Evolutionary conservation across 2,329 filamentous ascomycete genomes (phyloP), one percentile per base, ranked within the genome.

Genomic region (Aspergillus pseudoglaucus): DNA sequence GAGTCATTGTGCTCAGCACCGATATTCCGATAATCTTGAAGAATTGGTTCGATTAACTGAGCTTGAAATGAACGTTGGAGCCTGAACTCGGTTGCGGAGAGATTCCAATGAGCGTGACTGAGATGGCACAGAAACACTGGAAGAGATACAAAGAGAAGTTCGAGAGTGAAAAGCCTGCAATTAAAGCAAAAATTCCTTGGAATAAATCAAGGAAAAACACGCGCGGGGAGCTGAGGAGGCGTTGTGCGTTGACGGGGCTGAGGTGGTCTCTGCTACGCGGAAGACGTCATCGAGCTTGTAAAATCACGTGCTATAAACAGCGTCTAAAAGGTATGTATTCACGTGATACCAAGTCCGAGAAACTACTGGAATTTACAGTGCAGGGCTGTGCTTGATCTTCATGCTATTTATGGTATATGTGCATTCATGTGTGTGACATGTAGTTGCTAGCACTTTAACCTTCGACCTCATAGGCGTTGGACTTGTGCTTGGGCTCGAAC

Each of bases 401-500:
- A 17, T 37, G n/a, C 33, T 27, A 32, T 6, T 9, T 43, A 32
- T 23, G 14, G 23, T 40, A 25, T 22, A 46, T 27, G 15, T 38
- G 33, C 3, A 12, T 25, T 42, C 14, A 8, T 42, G 7, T 20
- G 39, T 25, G 15, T 42, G 7, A 7, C 10, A 30, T 30, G 10
- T 17, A n/a, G n/a, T 37, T 17, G 33, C 33, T 37, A n/a, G 33
- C 10, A 37, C 17, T 44, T 45, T 52, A 64, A 30, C 63, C 85
- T 68, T 90, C 88, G 43, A 87, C 83, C 46, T 90, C 87, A 64
- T 95, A 95, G 46, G 84, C 81, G 65, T 95, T 94, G 42, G 88
- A 93, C 76, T 95, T 97, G 75, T 98, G 93, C 77, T 98, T 98
- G 3, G 93, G 93, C 72, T 91, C 83, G 72, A 97, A 98, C 56